Percentiles rank a stretch among this genome's conserved stretches.
Conservation (phyloP, 2,329 filamentous ascomycete species). For the Trichoderma citrinoviride region DNA sequence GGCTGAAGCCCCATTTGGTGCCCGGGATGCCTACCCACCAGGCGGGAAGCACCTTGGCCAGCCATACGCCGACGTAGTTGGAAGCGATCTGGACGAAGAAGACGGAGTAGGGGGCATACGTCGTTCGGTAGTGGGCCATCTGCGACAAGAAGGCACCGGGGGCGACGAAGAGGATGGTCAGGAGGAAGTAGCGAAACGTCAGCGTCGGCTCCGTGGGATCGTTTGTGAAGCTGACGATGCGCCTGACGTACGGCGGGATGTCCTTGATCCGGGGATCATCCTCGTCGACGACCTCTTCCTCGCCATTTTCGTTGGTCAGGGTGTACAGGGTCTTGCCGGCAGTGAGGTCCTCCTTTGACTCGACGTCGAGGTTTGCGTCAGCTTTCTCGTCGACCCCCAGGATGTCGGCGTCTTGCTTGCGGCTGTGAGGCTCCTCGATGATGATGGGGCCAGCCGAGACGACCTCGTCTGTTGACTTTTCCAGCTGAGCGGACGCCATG, state of each 20-base stretch:
- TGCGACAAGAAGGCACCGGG: constrained; percentile 58
- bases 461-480: constrained; percentile 4
- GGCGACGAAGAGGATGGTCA: constrained; percentile 53
- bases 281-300: constrained; percentile 38
- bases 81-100: constrained; percentile 61
- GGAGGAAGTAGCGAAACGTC: constrained; percentile 59
- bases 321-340: constrained; percentile 22
- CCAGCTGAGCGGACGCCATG: constrained; percentile 16
- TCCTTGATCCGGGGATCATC: constrained; percentile 52
- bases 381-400: constrained; percentile 22
- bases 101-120: constrained; percentile 56
- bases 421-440: not conserved
- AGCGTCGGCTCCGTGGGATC: constrained; percentile 54
- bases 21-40: constrained; percentile 48
- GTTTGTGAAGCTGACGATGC: constrained; percentile 56
- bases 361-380: constrained; percentile 16
- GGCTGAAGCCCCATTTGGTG: constrained; percentile 47
- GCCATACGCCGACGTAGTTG: constrained; percentile 53
- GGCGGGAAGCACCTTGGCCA: constrained; percentile 49
- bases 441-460: constrained; percentile 3
- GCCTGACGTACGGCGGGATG: constrained; percentile 50
- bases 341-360: constrained; percentile 16
- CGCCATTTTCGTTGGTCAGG: constrained; percentile 25
- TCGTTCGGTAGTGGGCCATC: constrained; percentile 57
- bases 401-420: constrained; percentile 15